phyloP scores from a whole-genome alignment of 805 yeast genomes.

The Osmozyma mogii region DNA sequence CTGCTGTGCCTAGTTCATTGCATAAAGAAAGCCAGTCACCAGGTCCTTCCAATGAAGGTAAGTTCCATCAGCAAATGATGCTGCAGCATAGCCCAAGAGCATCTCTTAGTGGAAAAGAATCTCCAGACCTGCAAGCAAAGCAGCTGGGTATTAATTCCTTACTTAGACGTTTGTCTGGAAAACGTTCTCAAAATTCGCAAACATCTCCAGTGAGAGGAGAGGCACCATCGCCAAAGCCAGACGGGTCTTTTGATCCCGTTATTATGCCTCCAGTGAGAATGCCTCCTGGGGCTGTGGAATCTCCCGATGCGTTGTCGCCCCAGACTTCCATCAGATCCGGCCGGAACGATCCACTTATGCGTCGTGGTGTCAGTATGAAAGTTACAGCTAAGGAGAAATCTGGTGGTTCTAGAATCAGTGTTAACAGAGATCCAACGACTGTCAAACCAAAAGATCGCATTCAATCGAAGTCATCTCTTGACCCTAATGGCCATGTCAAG shows the following conservation, averaged over 20 bases:
- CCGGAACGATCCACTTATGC: conserved; percentile 37
- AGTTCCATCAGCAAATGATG: conserved; percentile 18
- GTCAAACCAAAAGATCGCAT: conserved; percentile 2
- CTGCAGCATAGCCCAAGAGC: conserved; percentile 18
- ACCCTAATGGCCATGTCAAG: conserved; percentile 21
- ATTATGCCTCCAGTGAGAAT: too few relatives aligned
- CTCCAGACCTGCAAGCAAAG: conserved; percentile 27
- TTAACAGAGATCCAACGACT: conserved; percentile 6
- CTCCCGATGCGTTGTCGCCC: conserved; percentile 8
- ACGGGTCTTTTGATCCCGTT: too few relatives aligned
- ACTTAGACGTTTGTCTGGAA: conserved; percentile 29
- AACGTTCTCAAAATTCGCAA: too few relatives aligned
- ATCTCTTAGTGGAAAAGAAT: conserved; percentile 14
- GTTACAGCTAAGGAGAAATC: conserved; percentile 50
- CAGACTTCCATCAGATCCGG: conserved; percentile 9
- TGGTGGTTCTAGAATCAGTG: conserved; percentile 13
- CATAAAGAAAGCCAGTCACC: conserved; percentile 10
- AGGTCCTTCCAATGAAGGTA: conserved; percentile 6
- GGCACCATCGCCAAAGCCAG: too few relatives aligned
- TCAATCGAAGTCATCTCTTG: neutral
- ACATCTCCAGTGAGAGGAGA: too few relatives aligned
- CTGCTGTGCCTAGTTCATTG: conserved; percentile 12
- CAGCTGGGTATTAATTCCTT: conserved; percentile 27
- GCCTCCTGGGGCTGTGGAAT: conserved; percentile 6
- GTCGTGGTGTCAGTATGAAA: conserved; percentile 55